Conservation (phyloP, 2,329 filamentous ascomycete genomes). For the Cladophialophora carrionii region DNA sequence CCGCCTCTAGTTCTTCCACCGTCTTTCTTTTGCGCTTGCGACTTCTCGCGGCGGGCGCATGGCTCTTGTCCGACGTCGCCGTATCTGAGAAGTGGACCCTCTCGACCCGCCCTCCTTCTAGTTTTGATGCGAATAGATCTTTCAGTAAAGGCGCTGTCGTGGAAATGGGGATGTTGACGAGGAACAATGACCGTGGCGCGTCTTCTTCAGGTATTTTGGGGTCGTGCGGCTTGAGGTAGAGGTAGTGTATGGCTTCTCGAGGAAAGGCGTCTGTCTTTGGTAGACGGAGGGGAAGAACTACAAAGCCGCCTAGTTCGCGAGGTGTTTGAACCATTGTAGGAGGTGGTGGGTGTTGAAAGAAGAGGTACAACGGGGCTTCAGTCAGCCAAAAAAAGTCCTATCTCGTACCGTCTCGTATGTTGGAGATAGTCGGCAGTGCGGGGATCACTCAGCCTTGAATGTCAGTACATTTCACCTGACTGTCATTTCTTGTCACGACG, state of each 20-base stretch:
- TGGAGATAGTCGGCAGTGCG: not conserved
- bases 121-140: slow-evolving; percentile 71
- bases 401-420: too few relatives aligned
- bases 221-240: slow-evolving; percentile 82
- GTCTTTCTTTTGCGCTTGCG: slow-evolving; percentile 62
- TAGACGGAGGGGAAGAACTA: slow-evolving; percentile 69
- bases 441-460: not conserved
- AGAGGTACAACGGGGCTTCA: not conserved
- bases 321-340: slow-evolving; percentile 44
- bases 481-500: not conserved
- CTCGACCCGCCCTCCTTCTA: slow-evolving; percentile 79
- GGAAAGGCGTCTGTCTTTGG: slow-evolving; percentile 66
- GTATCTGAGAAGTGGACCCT: slow-evolving; percentile 66
- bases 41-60: slow-evolving; percentile 30
- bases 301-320: slow-evolving; percentile 63
- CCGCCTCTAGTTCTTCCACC: slow-evolving; percentile 54
- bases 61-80: slow-evolving; percentile 38
- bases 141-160: slow-evolving; percentile 77
- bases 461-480: not conserved
- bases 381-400: not conserved
- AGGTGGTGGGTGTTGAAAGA: not conserved
- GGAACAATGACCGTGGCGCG: slow-evolving; percentile 78
- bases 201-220: slow-evolving; percentile 75
- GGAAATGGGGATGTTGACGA: slow-evolving; percentile 88
- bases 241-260: slow-evolving; percentile 70